Conservation (phyloP, 1,139 yeast species). For the Blastobotrys indianensis region DNA sequence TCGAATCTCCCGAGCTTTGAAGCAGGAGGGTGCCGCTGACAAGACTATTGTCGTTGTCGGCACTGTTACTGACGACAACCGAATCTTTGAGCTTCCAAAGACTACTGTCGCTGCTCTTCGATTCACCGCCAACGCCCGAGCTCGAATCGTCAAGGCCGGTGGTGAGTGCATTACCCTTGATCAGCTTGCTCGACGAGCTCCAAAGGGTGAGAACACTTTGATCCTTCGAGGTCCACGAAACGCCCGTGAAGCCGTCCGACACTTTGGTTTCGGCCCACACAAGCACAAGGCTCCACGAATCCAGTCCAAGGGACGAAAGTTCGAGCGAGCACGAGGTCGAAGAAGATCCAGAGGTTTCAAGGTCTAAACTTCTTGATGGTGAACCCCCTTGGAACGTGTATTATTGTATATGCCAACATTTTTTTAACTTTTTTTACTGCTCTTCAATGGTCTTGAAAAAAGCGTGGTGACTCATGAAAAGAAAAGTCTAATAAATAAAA, state of each 20-base stretch:
- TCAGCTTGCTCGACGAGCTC: slow-evolving; percentile 98
- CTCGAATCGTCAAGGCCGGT: slow-evolving; percentile 95
- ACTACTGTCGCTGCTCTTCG: slow-evolving; percentile 97
- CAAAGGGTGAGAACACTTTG: slow-evolving; percentile 98
- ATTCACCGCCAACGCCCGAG: slow-evolving; percentile 99
- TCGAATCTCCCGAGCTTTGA: slow-evolving; percentile 79
- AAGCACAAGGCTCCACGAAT: slow-evolving; percentile 99
- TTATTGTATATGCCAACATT: slow-evolving; percentile 3
- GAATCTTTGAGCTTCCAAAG: slow-evolving; percentile 92
- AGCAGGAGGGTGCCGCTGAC: slow-evolving; percentile 76
- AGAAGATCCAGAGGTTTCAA: slow-evolving; percentile 99
- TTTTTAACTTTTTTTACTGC: background rate
- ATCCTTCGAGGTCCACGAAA: slow-evolving; percentile 98
- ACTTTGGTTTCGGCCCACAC: slow-evolving; percentile 99
- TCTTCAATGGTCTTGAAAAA: background rate
- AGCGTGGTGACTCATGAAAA: no score
- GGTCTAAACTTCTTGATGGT: slow-evolving; percentile 55
- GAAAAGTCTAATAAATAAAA: background rate
- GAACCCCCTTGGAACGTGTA: background rate
- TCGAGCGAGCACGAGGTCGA: slow-evolving; percentile 99
- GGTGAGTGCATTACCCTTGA: slow-evolving; percentile 99
- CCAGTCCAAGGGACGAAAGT: slow-evolving; percentile 96
- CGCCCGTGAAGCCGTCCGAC: slow-evolving; percentile 99
- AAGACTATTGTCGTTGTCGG: slow-evolving; percentile 98
- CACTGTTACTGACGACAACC: slow-evolving; percentile 97